Conservation (phyloP, 441 rosid genomes). For the Jatropha multifida region DNA sequence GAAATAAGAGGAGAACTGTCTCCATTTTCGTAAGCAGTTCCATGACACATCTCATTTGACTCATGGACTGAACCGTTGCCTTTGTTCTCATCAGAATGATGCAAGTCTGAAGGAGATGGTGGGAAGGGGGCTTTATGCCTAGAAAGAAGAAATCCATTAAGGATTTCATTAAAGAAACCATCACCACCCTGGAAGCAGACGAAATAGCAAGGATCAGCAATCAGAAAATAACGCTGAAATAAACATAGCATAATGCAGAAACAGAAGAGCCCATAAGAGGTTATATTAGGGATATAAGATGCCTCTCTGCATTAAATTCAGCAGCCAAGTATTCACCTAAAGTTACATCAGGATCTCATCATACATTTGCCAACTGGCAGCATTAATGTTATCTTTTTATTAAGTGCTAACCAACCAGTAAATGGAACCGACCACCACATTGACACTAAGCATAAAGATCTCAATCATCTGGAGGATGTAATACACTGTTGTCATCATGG, state of each 20-base stretch:
- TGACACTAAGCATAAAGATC: neutral
- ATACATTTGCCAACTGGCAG: neutral
- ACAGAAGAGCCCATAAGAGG: slow-evolving; percentile 7
- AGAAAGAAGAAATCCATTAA: slow-evolving; percentile 80
- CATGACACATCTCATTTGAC: slow-evolving; percentile 37
- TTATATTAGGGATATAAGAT: neutral
- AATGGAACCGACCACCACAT: neutral
- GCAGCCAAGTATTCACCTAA: neutral
- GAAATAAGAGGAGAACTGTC: slow-evolving; percentile 55
- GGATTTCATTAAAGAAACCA: slow-evolving; percentile 93
- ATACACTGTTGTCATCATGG: neutral
- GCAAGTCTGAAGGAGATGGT: slow-evolving; percentile 67
- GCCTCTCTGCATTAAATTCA: slow-evolving; percentile 9
- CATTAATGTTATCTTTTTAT: neutral
- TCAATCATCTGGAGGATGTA: neutral
- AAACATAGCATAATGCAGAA: slow-evolving; percentile 3
- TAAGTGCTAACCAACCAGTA: neutral
- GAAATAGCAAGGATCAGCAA: slow-evolving; percentile 14
- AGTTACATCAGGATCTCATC: slow-evolving; percentile 2
- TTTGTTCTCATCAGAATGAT: slow-evolving; percentile 40
- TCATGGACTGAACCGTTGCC: slow-evolving; percentile 33
- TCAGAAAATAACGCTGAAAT: slow-evolving; percentile 10
- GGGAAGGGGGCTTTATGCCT: slow-evolving; percentile 83
- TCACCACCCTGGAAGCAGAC: slow-evolving; percentile 76
- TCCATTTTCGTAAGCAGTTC: slow-evolving; percentile 42